A percentile compares a stretch with the other conserved stretches of the same genome.
phyloP scores from a whole-genome alignment of 1,284 basidiomycete species.

The Coniophora puteana region DNA sequence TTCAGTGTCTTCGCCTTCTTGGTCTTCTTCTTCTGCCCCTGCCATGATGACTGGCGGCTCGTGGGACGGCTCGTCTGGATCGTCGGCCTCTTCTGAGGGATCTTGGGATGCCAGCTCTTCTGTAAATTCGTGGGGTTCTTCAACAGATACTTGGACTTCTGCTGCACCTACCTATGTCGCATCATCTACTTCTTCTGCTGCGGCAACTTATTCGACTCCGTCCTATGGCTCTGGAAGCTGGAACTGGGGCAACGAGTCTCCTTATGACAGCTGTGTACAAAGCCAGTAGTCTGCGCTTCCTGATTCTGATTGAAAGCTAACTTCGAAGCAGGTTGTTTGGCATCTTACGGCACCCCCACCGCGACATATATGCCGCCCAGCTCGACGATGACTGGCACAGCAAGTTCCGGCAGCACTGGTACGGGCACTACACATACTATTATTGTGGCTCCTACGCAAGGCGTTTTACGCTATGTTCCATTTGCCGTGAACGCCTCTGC shows the following conservation, averaged over 20 bases:
- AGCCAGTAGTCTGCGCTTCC: constrained; percentile 39
- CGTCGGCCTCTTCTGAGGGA: too few relatives aligned
- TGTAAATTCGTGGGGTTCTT: too few relatives aligned
- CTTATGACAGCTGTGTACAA: constrained; percentile 66
- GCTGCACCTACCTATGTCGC: background rate
- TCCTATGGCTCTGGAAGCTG: constrained; percentile 65
- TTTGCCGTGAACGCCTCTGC: constrained; percentile 70
- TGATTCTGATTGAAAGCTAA: constrained; percentile 4
- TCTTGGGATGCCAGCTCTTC: too few relatives aligned
- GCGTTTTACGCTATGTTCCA: constrained; percentile 70
- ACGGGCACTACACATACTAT: constrained; percentile 65
- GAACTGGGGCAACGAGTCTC: constrained; percentile 47
- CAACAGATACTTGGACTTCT: too few relatives aligned
- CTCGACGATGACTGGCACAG: constrained; percentile 30
- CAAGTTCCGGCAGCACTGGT: constrained; percentile 34
- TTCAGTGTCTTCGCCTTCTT: too few relatives aligned
- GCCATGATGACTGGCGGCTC: too few relatives aligned
- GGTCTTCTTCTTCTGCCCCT: too few relatives aligned
- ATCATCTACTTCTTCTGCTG: constrained; percentile 28
- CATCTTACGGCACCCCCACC: constrained; percentile 46
- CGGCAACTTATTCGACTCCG: constrained; percentile 34
- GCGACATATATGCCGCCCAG: constrained; percentile 39
- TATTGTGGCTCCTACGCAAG: constrained; percentile 71
- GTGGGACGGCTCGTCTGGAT: too few relatives aligned
- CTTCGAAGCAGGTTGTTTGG: constrained; percentile 66